Evolutionary conservation across 2,329 filamentous ascomycete genomes (phyloP), one percentile per base, ranked within the genome.

Genomic region (Aureobasidium sp.): DNA sequence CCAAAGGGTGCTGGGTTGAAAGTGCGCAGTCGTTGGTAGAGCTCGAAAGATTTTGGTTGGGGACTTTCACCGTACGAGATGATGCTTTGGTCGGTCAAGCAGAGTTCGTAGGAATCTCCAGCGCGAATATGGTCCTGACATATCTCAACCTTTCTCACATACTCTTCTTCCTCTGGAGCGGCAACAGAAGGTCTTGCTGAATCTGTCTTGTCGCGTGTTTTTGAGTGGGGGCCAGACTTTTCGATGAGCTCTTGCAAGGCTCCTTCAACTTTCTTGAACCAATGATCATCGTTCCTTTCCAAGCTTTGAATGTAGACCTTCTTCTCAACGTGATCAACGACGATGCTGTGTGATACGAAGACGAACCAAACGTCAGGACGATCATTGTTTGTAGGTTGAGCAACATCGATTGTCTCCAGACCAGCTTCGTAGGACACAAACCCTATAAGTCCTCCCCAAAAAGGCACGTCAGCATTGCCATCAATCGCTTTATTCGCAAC

Each of bases 361-460:
- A 85, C 81, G 63, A 95, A 84, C 69, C 85, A 89, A 27, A 93
- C 77, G 71, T 95, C 91, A 0, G 90, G 86, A 11, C 82, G 77
- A 41, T 73, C 67, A 61, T 80, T 75, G 25, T 65, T 64, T 11
- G 72, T 65, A 32, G 67, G 64, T 36, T 75, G 67, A 2, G 73
- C 65, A 27, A 88, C 76, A 54, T 77, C 73, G 59, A 85, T 85
- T 21, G 80, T 84, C 65, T 80, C 77, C 1, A 95, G 76, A 0
- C 90, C 90, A 70, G 91, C 84, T 72, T 96, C 91, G 64, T 96
- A 96, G 0, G 89, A 91, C 55, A 91, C 82, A 68, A 88, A 95
- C 0, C 91, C 91, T 75, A 96, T 84, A 63, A 96, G 86, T 0
- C 91, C 91, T 57, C 90, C 91, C 74, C 89, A 85, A 70, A 96